Evolutionary conservation across 2,329 filamentous ascomycete species (phyloP).

Genomic region (Verticillium nonalfalfae): DNA sequence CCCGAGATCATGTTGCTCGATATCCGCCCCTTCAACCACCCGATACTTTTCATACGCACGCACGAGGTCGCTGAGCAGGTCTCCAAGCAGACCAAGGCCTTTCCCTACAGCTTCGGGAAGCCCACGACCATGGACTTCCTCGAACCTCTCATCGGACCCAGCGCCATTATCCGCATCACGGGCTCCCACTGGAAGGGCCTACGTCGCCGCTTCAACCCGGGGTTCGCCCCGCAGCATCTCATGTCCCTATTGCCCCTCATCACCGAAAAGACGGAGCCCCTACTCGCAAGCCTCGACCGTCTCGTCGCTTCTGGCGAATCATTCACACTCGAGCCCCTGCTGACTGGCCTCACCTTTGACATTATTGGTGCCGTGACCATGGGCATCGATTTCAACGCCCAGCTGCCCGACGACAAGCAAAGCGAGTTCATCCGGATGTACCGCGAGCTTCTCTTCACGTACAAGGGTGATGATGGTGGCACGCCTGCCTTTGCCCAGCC

Average conservation of each 20-base stretch:
- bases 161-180: conserved; percentile 11
- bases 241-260: conserved; percentile 27
- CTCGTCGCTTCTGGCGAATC: conserved; percentile 4
- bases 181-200: conserved; percentile 14
- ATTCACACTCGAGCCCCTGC: conserved; percentile 14
- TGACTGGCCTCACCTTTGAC: conserved; percentile 29
- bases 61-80: conserved; percentile 31
- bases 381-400: conserved; percentile 25
- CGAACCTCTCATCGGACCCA: conserved; percentile 13
- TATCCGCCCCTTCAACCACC: conserved; percentile 22
- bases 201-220: conserved; percentile 28
- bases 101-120: conserved; percentile 24
- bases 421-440: conserved; percentile 22
- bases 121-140: conserved; percentile 19
- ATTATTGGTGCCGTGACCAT: conserved; percentile 28
- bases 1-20: conserved; percentile 27
- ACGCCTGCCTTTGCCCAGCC: conserved; percentile 16
- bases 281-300: conserved; percentile 14
- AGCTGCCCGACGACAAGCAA: conserved; percentile 15
- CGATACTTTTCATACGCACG: conserved; percentile 23
- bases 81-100: conserved; percentile 20
- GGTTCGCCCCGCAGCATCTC: conserved; percentile 31
- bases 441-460: conserved; percentile 16
- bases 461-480: conserved; percentile 12
- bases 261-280: conserved; percentile 23